Evolutionary conservation across 2,329 filamentous ascomycete genomes (phyloP).

Genomic region (Fusarium cyanostomum): DNA sequence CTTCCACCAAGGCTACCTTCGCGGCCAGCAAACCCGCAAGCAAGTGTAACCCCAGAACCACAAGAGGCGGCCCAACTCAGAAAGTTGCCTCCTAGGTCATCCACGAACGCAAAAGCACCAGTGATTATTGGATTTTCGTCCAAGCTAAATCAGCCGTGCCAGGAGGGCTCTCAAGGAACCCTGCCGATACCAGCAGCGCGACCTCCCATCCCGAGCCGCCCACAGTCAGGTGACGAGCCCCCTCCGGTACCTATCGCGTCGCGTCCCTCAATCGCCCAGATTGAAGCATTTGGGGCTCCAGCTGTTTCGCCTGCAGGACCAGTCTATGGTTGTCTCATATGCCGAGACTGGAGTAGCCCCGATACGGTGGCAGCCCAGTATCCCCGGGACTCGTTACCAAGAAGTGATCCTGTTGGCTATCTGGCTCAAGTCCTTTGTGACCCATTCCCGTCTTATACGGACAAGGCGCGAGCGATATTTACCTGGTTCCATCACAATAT

Average conservation of each 20-base stretch:
- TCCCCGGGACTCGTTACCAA: conserved; percentile 75
- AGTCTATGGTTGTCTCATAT: conserved; percentile 72
- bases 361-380: conserved; percentile 82
- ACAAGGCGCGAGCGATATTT: conserved; percentile 93
- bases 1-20: conserved; percentile 63
- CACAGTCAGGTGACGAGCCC: conserved; percentile 51
- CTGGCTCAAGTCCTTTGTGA: conserved; percentile 81
- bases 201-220: conserved; percentile 28
- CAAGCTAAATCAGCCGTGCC: conserved; percentile 1
- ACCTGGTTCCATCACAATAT: conserved; percentile 97
- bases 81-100: conserved; percentile 29
- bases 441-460: conserved; percentile 82
- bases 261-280: conserved; percentile 62
- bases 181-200: conserved; percentile 23
- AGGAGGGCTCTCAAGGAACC: conserved; percentile 15
- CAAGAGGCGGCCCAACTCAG: conserved; percentile 20
- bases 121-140: conserved; percentile 29
- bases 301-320: conserved; percentile 38
- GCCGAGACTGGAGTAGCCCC: conserved; percentile 86
- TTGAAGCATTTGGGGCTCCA: conserved; percentile 55
- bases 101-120: conserved; percentile 25
- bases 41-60: conserved; percentile 15
- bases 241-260: conserved; percentile 63
- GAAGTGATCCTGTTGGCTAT: conserved; percentile 71
- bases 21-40: conserved; percentile 51